Evolutionary conservation across 495 filamentous ascomycete genomes (phyloP).

Genomic region (Aspergillus haitiensis): DNA sequence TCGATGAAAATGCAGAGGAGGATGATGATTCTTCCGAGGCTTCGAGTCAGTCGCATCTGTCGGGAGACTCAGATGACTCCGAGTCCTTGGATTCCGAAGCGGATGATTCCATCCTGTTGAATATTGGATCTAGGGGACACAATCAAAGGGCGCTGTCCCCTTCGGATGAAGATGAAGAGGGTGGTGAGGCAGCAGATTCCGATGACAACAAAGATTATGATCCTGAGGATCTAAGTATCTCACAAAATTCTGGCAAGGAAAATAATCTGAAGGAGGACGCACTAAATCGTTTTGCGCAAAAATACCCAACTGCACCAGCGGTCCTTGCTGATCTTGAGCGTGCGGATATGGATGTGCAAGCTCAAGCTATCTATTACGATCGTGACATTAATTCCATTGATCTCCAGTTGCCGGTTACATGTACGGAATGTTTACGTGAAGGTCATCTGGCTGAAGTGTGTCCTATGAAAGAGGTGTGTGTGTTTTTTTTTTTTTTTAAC

Average conservation of each 20-base stretch:
- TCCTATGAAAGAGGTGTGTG: slow-evolving; percentile 43
- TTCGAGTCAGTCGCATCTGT: slow-evolving; percentile 22
- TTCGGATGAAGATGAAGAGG: slow-evolving; percentile 11
- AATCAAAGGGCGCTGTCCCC: slow-evolving; percentile 13
- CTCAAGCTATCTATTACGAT: slow-evolving; percentile 53
- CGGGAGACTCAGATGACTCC: slow-evolving; percentile 42
- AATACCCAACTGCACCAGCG: slow-evolving; percentile 39
- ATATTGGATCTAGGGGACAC: slow-evolving; percentile 34
- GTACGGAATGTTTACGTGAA: slow-evolving; percentile 44
- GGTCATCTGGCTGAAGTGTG: slow-evolving; percentile 50
- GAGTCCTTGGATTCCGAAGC: slow-evolving; percentile 39
- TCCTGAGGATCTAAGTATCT: slow-evolving; percentile 25
- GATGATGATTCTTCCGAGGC: slow-evolving; percentile 20
- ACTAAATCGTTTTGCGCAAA: slow-evolving; percentile 34
- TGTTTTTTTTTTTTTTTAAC: slow-evolving; percentile 12
- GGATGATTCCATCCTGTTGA: slow-evolving; percentile 47
- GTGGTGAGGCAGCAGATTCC: slow-evolving; percentile 2
- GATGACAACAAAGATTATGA: slow-evolving; percentile 24
- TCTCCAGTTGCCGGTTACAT: slow-evolving; percentile 62
- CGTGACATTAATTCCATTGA: slow-evolving; percentile 61
- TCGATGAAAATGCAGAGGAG: slow-evolving; percentile 32
- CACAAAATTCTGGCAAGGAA: background rate
- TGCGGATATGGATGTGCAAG: slow-evolving; percentile 45
- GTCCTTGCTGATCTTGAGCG: slow-evolving; percentile 44
- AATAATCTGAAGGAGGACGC: slow-evolving; percentile 37